Percentiles rank a stretch among this genome's conserved stretches.
phyloP scores from a whole-genome alignment of 2,329 filamentous ascomycete genomes.

The Scolecobasidium constrictum region DNA sequence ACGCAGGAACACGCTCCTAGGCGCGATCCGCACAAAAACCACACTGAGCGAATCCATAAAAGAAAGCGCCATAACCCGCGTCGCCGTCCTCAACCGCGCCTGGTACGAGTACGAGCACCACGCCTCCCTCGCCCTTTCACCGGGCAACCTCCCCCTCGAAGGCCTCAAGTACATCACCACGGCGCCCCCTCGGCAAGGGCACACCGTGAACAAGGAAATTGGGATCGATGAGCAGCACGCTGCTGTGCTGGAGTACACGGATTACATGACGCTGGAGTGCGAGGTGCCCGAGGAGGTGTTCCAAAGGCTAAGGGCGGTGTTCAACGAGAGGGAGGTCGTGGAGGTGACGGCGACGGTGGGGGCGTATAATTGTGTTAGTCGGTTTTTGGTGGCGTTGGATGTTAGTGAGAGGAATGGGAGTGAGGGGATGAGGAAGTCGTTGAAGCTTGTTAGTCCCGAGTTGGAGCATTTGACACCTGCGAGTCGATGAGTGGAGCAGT shows the following conservation, averaged over 20 bases:
- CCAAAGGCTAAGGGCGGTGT: constrained; percentile 46
- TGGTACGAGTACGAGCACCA: constrained; percentile 83
- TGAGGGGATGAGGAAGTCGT: constrained; percentile 18
- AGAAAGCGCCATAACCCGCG: constrained; percentile 70
- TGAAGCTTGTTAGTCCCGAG: constrained; percentile 15
- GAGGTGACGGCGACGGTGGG: constrained; percentile 73
- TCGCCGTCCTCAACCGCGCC: constrained; percentile 68
- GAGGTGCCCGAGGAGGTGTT: constrained; percentile 61
- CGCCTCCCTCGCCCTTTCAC: constrained; percentile 50
- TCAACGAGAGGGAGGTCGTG: constrained; percentile 61
- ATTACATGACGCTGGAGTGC: constrained; percentile 73
- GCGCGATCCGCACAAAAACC: constrained; percentile 43
- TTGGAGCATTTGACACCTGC: constrained; percentile 8
- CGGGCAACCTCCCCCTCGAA: constrained; percentile 49
- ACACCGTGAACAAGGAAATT: background rate
- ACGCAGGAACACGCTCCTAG: constrained; percentile 42
- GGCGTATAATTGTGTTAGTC: constrained; percentile 75
- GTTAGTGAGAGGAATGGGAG: constrained; percentile 35
- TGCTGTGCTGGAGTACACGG: constrained; percentile 60
- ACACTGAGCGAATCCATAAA: constrained; percentile 43
- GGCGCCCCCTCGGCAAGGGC: constrained; percentile 13
- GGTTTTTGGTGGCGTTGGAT: constrained; percentile 73
- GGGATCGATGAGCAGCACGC: constrained; percentile 8
- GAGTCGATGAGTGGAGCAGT: background rate
- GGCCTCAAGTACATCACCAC: constrained; percentile 20